Percentiles rank a stretch among this genome's conserved stretches.
phyloP scores from a whole-genome alignment of 495 filamentous ascomycete species.

The Melanomma pulvis-pyrius region DNA sequence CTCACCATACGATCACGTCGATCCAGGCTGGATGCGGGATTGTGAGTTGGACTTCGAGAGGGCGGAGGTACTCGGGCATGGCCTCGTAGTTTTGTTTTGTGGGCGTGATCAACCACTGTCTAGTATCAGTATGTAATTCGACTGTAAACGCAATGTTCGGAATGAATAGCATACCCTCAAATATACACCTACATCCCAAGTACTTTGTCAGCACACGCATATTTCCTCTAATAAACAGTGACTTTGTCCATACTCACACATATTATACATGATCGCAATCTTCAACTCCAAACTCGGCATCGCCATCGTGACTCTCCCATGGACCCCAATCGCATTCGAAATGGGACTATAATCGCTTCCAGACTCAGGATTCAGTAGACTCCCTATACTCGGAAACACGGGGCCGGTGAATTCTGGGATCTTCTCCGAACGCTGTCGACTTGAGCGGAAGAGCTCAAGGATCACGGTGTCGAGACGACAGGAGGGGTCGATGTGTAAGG shows the following conservation, averaged over 20 bases:
- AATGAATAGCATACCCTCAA: neutral
- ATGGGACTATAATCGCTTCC: neutral
- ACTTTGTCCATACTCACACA: neutral
- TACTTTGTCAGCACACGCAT: neutral
- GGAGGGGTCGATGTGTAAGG: neutral
- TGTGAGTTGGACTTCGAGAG: neutral
- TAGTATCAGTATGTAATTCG: neutral
- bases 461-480: constrained; percentile 1
- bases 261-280: constrained; percentile 6
- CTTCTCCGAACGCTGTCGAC: neutral
- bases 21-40: constrained; percentile 2
- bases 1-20: neutral
- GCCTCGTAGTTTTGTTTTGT: neutral
- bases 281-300: neutral
- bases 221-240: neutral
- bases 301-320: neutral
- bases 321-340: neutral
- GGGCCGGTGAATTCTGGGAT: neutral
- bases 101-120: neutral
- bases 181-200: neutral
- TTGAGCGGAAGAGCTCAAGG: neutral
- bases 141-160: neutral
- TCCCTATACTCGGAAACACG: neutral
- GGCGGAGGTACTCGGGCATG: neutral
- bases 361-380: neutral